Conservation (phyloP, 177 flowering plant genomes). For the Vitis hybrid region DNA sequence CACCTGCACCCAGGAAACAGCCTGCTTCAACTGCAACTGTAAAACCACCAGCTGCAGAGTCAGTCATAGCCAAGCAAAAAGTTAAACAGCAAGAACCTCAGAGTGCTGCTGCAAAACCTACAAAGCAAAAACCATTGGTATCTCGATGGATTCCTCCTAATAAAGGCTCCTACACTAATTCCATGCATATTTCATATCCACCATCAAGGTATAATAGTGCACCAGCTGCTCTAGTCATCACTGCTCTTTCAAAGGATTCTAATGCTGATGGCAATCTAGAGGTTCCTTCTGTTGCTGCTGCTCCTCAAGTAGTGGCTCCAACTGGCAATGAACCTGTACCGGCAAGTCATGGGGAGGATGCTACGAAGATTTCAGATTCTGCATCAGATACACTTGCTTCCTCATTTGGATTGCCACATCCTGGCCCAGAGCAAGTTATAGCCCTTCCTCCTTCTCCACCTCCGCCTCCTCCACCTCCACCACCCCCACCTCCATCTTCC, state of each 20-base stretch:
- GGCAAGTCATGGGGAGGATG: conserved; percentile 6
- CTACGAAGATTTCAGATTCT: conserved; percentile 14
- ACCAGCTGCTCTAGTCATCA: conserved; percentile 49
- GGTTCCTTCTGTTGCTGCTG: conserved; percentile 17
- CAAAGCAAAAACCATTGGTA: conserved; percentile 51
- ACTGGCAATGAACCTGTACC: conserved; percentile 14
- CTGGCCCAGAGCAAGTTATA: conserved; percentile 2
- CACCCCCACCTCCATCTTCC: conserved; percentile 15
- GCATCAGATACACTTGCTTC: conserved; percentile 17
- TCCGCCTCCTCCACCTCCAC: conserved; percentile 30
- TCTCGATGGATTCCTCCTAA: conserved; percentile 80
- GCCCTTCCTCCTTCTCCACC: conserved; percentile 21
- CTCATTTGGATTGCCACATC: conserved; percentile 7
- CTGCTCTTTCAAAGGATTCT: conserved; percentile 40
- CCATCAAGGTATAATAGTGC: conserved; percentile 80
- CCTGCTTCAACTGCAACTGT: conserved; percentile 22
- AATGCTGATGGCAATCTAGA: conserved; percentile 27
- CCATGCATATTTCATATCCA: conserved; percentile 69
- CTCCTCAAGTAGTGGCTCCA: conserved; percentile 16
- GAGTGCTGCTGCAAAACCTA: conserved; percentile 28
- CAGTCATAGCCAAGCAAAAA: conserved; percentile 33
- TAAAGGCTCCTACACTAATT: conserved; percentile 53
- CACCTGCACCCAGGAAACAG: conserved; percentile 38
- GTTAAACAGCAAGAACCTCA: conserved; percentile 45
- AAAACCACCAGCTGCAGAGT: conserved; percentile 37